Base-by-base conservation (phyloP, 129 eudicot species). In the Heracleum sosnowskyi region DNA sequence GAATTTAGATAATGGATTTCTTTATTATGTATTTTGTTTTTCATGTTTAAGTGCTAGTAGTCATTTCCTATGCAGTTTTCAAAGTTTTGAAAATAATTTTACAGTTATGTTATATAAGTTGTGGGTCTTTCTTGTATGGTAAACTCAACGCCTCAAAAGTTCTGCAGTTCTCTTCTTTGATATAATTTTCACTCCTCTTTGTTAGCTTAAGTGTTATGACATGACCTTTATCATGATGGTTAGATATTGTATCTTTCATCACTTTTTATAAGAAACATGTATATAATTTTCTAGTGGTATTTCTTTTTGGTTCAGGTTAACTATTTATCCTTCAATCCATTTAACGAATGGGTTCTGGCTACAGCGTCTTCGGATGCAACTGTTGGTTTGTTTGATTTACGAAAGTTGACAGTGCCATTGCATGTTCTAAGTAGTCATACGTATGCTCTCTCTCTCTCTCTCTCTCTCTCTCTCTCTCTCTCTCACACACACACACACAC, bases 341-440 rank as follows among this genome's bases (percentile, higher is more conserved):
- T 51, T 79, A 92, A 90, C 16, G 99, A 92, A 72, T 95, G 89
- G 90, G 82, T 95, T 81, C 71, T 95, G 77, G 99, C 97, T 46
- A 92, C 99, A 72, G 97, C 98, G 39, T 95, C 98, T 73, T 95
- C 96, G 49, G 98, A 95, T 81, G 82, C 97, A 51, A 94, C 97
- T 78, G 88, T 95, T 73, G 98, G 98, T 79, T 80, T 95, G 86
- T 95, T 95, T 35, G 97, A 91, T 72, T 70, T 87, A 88, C 88
- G 98, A 72, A 95, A 95, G 82, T 79, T 95, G 78, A 75, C 83
- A 26, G 66, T 90, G 26, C 98, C 98, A 0, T 49, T 95, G 84
- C 98, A 95, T 87, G 90, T 82, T 75, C 83, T 95, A 71, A 81
- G 90, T 75, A 87, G 87, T 85, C 97, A 92, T 62, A 70, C 80